Conservation (phyloP, 345 rosid genomes). For the Xanthoceras sorbifolium region DNA sequence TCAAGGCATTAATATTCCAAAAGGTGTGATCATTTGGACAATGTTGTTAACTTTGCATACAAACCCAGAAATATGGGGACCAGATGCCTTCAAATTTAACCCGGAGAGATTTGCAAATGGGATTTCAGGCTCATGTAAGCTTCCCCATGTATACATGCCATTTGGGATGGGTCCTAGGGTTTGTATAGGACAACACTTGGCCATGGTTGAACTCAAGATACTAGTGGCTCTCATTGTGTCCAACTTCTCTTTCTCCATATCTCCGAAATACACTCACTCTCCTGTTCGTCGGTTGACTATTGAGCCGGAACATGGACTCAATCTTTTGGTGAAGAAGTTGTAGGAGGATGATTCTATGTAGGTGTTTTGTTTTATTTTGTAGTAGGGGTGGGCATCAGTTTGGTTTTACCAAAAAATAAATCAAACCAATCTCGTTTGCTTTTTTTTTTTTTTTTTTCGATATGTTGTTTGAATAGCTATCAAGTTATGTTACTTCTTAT, state of each 20-base stretch:
- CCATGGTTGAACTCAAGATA: slow-evolving; percentile 49
- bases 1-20: slow-evolving; percentile 31
- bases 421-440: too few species aligned
- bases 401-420: too few species aligned
- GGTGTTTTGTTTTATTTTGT: too few species aligned
- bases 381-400: too few species aligned
- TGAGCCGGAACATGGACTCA: slow-evolving; percentile 43
- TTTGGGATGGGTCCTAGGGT: slow-evolving; percentile 49
- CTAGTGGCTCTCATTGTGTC: slow-evolving; percentile 29
- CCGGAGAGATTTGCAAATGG: slow-evolving; percentile 46
- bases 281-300: slow-evolving; percentile 39
- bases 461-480: too few species aligned
- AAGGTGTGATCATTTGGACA: slow-evolving; percentile 44
- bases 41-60: slow-evolving; percentile 31
- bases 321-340: slow-evolving; percentile 36
- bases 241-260: slow-evolving; percentile 42
- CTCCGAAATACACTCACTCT: slow-evolving; percentile 36
- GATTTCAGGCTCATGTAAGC: slow-evolving; percentile 35
- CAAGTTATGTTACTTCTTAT: too few species aligned
- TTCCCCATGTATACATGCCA: slow-evolving; percentile 45
- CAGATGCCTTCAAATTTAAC: slow-evolving; percentile 37
- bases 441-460: too few species aligned
- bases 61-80: slow-evolving; percentile 56
- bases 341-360: too few species aligned
- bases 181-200: slow-evolving; percentile 55